Percentiles rank a stretch among this genome's conserved stretches.
These are phyloP conservation scores for Claviceps monticola DNA, from an alignment of 2,329 filamentous ascomycete species.

Conservation along the genomic window DNA sequence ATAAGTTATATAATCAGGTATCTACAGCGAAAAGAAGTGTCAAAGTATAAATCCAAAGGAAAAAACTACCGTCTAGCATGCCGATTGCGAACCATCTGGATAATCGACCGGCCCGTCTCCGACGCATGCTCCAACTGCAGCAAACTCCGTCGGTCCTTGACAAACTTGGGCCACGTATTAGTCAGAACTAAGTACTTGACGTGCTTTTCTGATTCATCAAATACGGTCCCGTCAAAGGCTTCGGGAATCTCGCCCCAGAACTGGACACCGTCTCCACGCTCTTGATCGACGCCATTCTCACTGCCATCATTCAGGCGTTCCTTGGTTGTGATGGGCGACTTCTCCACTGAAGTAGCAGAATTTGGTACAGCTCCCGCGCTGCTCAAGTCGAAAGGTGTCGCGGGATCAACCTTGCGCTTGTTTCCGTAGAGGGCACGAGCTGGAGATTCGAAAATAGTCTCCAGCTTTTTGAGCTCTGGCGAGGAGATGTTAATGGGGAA, in stretches of 20 bases:
- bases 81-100: slow-evolving; percentile 3
- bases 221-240: slow-evolving; percentile 36
- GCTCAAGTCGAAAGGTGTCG: slow-evolving; percentile 22
- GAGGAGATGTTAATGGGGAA: slow-evolving; percentile 53
- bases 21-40: background rate
- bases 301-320: background rate
- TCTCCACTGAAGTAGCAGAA: background rate
- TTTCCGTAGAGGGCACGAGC: slow-evolving; percentile 29
- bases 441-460: slow-evolving; percentile 39
- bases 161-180: slow-evolving; percentile 53
- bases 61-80: background rate
- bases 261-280: slow-evolving; percentile 6
- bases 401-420: slow-evolving; percentile 20
- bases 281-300: background rate
- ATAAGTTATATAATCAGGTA: background rate
- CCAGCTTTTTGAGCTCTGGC: slow-evolving; percentile 34
- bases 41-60: background rate
- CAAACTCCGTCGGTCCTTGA: slow-evolving; percentile 22
- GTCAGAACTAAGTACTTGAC: slow-evolving; percentile 55
- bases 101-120: slow-evolving; percentile 5
- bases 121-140: slow-evolving; percentile 8
- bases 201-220: slow-evolving; percentile 43
- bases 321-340: background rate
- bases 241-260: slow-evolving; percentile 31
- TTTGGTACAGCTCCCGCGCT: background rate